Evolutionary conservation across 1,284 basidiomycete species (phyloP), one percentile per base, ranked within the genome.

Genomic region (Exobasidium rhododendri): DNA sequence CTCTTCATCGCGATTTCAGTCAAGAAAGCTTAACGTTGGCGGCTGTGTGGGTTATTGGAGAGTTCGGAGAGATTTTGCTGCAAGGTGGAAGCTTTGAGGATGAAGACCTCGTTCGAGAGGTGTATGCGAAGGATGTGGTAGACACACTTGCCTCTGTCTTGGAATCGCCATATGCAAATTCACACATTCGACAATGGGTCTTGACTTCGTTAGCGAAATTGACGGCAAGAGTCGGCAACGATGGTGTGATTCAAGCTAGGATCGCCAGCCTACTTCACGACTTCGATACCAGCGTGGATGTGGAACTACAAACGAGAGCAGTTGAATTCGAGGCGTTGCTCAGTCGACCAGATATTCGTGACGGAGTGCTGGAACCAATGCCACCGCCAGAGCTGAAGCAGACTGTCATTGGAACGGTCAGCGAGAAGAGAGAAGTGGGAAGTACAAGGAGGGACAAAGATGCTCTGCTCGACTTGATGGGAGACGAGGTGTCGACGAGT

Each of bases 281-380:
- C 89, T 80, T 88, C 88, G 47, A 89, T 87, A 6, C 93, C 88
- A 75, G 88, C 89, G 71, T 79, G 0, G 94, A 98, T 79, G 83
- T 98, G 24, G 96, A 99, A 81, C 84, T 96, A 51, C 96, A 98
- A 80, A 94, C 97, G 80, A 87, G 96, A 49, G 88, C 92, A 0
- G 92, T 98, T 6, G 96, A 99, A 81, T 97, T 94, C 80, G 89
- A 89, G 0, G 90, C 86, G 72, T 80, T 98, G 67, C 89, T 93
- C 75, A 85, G 83, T 35, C 81, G 80, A 22, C 89, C 92, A 46
- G 71, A 78, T 24, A 83, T 94, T 32, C 85, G 88, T 61, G 85
- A 86, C n/a, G 96, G 93, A 50, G 93, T 99, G 0, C 81, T 98
- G 63, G 96, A 98, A 83, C 86, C 92, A 60, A 99, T 99, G 96